Percentiles rank a stretch among this genome's conserved stretches.
phyloP scores from a whole-genome alignment of 495 filamentous ascomycete genomes.

The Aspergillus carlsbadensis region DNA sequence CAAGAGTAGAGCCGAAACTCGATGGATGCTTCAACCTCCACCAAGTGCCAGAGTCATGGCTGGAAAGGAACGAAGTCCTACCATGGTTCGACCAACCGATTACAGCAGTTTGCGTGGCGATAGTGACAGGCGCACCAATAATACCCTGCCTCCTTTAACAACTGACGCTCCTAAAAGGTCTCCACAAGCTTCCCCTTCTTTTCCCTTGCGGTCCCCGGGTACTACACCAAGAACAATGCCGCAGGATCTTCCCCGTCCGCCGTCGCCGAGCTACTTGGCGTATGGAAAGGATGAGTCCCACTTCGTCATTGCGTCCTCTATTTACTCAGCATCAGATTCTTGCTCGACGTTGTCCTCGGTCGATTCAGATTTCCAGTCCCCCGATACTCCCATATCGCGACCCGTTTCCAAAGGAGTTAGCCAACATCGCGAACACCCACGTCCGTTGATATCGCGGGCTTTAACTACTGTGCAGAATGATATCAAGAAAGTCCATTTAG shows the following conservation, averaged over 20 bases:
- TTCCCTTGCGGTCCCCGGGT: conserved; percentile 4
- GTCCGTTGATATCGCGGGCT: conserved; percentile 35
- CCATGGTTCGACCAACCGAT: conserved; percentile 22
- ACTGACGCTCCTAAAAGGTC: background rate
- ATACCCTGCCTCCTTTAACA: conserved; percentile 10
- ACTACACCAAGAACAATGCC: conserved; percentile 11
- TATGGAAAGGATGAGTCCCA: conserved; percentile 30
- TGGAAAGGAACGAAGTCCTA: conserved; percentile 63
- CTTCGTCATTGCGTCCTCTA: conserved; percentile 20
- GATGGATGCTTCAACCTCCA: conserved; percentile 90
- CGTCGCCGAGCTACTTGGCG: conserved; percentile 23
- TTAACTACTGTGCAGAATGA: conserved; percentile 33
- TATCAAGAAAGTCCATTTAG: conserved; percentile 38
- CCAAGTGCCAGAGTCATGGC: conserved; percentile 84
- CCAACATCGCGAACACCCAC: conserved; percentile 28
- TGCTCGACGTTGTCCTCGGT: conserved; percentile 32
- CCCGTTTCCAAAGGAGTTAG: conserved; percentile 42
- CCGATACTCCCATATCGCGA: conserved; percentile 41
- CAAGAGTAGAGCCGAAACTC: conserved; percentile 61
- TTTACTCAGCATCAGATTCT: conserved; percentile 36
- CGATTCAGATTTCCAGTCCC: conserved; percentile 33
- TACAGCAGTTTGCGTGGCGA: conserved; percentile 17
- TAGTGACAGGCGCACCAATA: conserved; percentile 9
- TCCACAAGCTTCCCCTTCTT: background rate
- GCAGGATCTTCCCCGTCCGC: conserved; percentile 18